phyloP scores from a whole-genome alignment of 2,329 filamentous ascomycete genomes.

The Ceratocystis papillata region DNA sequence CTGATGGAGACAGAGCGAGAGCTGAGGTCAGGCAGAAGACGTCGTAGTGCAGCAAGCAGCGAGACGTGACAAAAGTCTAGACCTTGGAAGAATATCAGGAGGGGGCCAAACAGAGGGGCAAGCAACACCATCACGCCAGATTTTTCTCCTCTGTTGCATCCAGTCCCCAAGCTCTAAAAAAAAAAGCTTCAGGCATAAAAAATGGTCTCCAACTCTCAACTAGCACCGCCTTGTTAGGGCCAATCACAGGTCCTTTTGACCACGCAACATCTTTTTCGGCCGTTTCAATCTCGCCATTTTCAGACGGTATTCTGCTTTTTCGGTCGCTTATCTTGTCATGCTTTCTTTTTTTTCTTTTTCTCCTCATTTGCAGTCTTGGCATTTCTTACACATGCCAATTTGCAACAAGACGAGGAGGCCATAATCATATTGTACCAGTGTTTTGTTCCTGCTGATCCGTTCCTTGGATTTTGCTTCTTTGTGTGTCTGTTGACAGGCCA shows the following conservation, averaged over 20 bases:
- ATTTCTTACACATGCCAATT: background rate
- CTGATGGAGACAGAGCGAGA: conserved; percentile 52
- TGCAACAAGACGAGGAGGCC: background rate
- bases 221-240: background rate
- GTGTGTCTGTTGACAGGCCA: background rate
- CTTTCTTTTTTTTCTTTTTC: background rate
- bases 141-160: background rate
- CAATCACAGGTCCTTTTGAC: background rate
- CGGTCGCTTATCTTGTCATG: conserved; percentile 7
- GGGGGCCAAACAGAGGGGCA: background rate
- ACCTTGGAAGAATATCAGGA: background rate
- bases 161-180: background rate
- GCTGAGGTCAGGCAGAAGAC: conserved; percentile 42
- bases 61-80: background rate
- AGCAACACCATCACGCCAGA: background rate
- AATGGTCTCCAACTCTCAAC: conserved; percentile 1
- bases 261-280: background rate
- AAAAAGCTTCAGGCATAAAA: background rate
- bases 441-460: conserved; percentile 8
- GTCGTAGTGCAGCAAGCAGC: conserved; percentile 34
- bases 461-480: background rate
- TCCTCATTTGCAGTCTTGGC: background rate
- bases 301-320: conserved; percentile 3
- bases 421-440: conserved; percentile 1
- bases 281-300: background rate